These are phyloP conservation scores for Flaveria sonorensis DNA, from an alignment of 129 eudicot species.

Conservation along the genomic window DNA sequence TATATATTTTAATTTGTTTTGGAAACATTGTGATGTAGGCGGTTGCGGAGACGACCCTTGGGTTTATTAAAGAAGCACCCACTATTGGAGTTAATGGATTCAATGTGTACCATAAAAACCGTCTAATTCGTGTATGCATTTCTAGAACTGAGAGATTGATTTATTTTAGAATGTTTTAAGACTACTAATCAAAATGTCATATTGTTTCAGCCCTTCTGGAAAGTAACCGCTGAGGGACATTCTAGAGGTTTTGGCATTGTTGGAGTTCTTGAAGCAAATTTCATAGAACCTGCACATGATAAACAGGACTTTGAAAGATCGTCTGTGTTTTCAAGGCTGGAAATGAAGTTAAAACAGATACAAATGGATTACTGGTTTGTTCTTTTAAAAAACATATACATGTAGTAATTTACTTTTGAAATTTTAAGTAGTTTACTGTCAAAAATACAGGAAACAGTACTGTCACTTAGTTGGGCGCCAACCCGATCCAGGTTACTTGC, in stretches of 20 bases:
- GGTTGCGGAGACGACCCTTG: constrained; percentile 67
- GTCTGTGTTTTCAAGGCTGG: constrained; percentile 66
- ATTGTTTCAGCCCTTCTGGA: constrained; percentile 85
- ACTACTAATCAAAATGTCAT: constrained; percentile 2
- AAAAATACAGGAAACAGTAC: constrained; percentile 63
- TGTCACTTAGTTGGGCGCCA: constrained; percentile 69
- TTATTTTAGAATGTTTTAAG: not conserved
- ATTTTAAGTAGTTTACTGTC: not conserved
- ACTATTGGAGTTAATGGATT: constrained; percentile 63
- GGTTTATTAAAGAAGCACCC: constrained; percentile 90
- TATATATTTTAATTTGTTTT: not conserved
- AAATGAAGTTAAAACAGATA: constrained; percentile 75
- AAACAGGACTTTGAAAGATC: constrained; percentile 98
- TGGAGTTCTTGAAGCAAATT: constrained; percentile 98
- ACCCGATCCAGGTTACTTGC: constrained; percentile 37
- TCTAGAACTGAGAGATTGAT: not conserved
- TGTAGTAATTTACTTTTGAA: not conserved
- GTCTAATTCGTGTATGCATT: constrained; percentile 81
- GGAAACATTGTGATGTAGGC: constrained; percentile 49
- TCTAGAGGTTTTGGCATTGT: constrained; percentile 82
- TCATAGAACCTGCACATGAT: constrained; percentile 97
- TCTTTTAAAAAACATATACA: constrained; percentile 8
- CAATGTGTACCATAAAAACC: constrained; percentile 94
- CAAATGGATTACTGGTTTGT: constrained; percentile 82
- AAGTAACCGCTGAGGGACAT: constrained; percentile 78